Conservation (phyloP, 1,284 basidiomycete genomes). For the Ustilago sp. region DNA sequence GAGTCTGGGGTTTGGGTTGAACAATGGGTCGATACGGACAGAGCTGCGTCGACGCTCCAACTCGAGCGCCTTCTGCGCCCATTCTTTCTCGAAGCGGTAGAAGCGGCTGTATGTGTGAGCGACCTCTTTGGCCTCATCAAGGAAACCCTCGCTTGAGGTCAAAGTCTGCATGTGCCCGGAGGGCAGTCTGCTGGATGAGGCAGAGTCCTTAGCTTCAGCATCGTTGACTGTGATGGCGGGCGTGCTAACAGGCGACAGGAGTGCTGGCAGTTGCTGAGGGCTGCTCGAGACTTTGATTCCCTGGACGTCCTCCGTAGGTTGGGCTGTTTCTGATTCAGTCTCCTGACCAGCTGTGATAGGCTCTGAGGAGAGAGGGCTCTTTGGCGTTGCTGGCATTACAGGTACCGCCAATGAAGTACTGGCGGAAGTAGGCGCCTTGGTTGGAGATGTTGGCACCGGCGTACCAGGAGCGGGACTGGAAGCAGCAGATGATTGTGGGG, state of each 20-base stretch:
- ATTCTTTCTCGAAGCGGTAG: conserved; percentile 51
- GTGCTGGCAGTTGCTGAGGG: conserved; percentile 1
- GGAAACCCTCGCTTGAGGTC: conserved; percentile 15
- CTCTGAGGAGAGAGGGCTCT: conserved; percentile 30
- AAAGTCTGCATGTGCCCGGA: conserved; percentile 18
- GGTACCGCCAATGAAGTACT: conserved; percentile 13
- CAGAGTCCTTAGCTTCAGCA: neutral
- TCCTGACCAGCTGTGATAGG: conserved; percentile 21
- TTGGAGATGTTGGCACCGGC: conserved; percentile 25
- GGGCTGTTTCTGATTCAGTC: neutral
- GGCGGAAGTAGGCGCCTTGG: conserved; percentile 18
- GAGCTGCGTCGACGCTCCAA: conserved; percentile 48
- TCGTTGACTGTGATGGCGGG: conserved; percentile 31
- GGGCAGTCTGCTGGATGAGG: conserved; percentile 4
- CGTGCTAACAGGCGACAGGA: conserved; percentile 16
- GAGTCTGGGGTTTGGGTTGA: conserved; percentile 25
- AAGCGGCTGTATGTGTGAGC: conserved; percentile 44
- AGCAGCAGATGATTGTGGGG: conserved; percentile 28
- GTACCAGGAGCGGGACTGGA: conserved; percentile 25
- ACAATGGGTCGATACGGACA: conserved; percentile 39
- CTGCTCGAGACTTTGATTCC: neutral
- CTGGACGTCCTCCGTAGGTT: neutral
- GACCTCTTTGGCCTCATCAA: conserved; percentile 39
- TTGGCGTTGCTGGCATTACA: conserved; percentile 29
- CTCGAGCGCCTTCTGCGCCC: conserved; percentile 50